Conservation (phyloP, 2,329 filamentous ascomycete genomes). For the Ophiostoma angusticollis region DNA sequence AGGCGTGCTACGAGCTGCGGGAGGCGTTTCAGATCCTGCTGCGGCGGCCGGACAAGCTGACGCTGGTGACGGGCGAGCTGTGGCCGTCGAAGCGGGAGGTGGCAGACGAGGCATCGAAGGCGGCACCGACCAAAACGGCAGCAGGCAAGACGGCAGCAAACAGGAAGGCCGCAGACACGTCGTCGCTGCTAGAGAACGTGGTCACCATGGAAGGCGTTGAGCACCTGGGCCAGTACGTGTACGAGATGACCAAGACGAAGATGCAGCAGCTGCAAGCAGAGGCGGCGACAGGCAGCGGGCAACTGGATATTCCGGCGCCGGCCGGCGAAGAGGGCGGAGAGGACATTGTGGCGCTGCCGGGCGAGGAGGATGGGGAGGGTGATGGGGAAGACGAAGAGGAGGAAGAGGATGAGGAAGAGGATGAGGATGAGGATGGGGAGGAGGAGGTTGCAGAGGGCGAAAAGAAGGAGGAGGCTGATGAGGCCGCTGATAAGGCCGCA, state of each 20-base stretch:
- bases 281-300: not conserved
- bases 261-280: conserved; percentile 35
- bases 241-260: conserved; percentile 72
- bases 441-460: not conserved
- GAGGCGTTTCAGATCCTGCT: conserved; percentile 74
- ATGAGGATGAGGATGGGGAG: not conserved
- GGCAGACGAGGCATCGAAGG: conserved; percentile 32
- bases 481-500: not conserved
- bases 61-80: conserved; percentile 74
- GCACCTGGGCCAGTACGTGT: conserved; percentile 92
- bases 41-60: conserved; percentile 65
- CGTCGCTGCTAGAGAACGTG: conserved; percentile 40
- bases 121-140: conserved; percentile 35
- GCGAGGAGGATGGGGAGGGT: conserved; percentile 4
- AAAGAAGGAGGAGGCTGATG: not conserved
- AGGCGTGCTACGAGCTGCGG: conserved; percentile 74
- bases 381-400: not conserved
- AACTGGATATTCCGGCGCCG: not conserved
- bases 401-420: not conserved
- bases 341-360: conserved; percentile 10
- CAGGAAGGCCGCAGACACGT: no score
- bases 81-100: conserved; percentile 52
- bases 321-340: conserved; percentile 5
- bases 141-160: conserved; percentile 59
- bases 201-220: conserved; percentile 81